These are phyloP conservation scores for Lithospermum erythrorhizon DNA, from an alignment of 257 asterid genomes.

Conservation along the genomic window DNA sequence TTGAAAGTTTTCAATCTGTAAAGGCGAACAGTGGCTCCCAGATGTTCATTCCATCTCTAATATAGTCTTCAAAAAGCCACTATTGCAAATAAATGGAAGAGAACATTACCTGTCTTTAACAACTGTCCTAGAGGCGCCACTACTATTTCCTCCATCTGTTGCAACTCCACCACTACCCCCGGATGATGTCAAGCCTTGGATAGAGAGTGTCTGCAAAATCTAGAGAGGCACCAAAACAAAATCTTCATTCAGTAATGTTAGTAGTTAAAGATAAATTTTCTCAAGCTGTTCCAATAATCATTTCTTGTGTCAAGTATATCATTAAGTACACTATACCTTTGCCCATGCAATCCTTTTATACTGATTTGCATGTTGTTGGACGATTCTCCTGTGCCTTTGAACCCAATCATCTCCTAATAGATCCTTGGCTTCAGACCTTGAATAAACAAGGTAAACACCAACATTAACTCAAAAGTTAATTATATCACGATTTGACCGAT, in stretches of 20 bases:
- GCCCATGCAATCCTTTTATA: slow-evolving; percentile 96
- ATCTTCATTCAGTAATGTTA: neutral
- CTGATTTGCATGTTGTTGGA: slow-evolving; percentile 96
- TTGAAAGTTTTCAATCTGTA: slow-evolving; percentile 80
- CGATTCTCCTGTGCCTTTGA: slow-evolving; percentile 91
- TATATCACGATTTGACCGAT: slow-evolving; percentile 6
- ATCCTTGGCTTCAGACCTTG: slow-evolving; percentile 97
- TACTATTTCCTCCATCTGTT: neutral
- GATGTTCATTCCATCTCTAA: neutral
- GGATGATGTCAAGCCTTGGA: slow-evolving; percentile 1
- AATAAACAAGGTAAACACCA: slow-evolving; percentile 18
- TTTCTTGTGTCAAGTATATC: neutral
- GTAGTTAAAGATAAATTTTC: neutral
- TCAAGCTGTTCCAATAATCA: neutral
- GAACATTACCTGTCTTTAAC: slow-evolving; percentile 2
- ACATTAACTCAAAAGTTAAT: slow-evolving; percentile 3
- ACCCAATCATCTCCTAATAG: slow-evolving; percentile 99
- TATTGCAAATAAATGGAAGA: neutral
- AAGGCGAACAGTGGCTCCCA: slow-evolving; percentile 7
- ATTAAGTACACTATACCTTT: slow-evolving; percentile 39
- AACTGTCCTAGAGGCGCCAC: neutral
- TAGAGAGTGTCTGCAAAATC: slow-evolving; percentile 1
- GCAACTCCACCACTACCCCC: slow-evolving; percentile 10
- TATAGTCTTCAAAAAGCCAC: neutral
- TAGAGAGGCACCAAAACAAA: slow-evolving; percentile 3